Conservation (phyloP, 2,329 filamentous ascomycete genomes). For the Coniochaeta ligniaria region DNA sequence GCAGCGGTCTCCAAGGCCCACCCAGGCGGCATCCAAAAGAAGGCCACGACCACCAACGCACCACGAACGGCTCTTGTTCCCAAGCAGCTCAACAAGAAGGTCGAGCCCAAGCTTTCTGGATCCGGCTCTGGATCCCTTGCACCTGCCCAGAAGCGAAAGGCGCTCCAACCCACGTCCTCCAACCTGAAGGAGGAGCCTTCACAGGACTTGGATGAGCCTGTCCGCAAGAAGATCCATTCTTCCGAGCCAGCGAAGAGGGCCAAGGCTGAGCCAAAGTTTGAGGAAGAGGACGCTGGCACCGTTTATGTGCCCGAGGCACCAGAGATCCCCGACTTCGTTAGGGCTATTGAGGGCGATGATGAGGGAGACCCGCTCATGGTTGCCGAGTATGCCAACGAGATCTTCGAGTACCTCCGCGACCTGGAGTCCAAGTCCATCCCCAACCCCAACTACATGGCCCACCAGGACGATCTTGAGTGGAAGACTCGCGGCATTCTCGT, state of each 20-base stretch:
- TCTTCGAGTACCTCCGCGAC: constrained; percentile 90
- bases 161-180: constrained; percentile 39
- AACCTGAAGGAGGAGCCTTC: constrained; percentile 53
- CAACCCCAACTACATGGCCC: constrained; percentile 90
- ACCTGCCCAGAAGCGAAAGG: constrained; percentile 60
- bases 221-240: constrained; percentile 56
- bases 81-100: constrained; percentile 48
- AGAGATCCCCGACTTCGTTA: constrained; percentile 29
- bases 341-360: constrained; percentile 79
- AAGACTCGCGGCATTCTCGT: constrained; percentile 96
- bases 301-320: constrained; percentile 18
- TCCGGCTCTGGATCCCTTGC: constrained; percentile 62
- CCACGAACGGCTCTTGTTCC: constrained; percentile 48
- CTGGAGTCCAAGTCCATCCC: constrained; percentile 74
- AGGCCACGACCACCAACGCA: constrained; percentile 48
- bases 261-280: constrained; percentile 10
- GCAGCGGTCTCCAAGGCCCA: constrained; percentile 75
- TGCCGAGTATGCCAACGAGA: constrained; percentile 92
- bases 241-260: constrained; percentile 43
- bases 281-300: constrained; percentile 22
- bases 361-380: constrained; percentile 94
- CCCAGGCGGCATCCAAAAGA: constrained; percentile 79
- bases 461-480: constrained; percentile 94
- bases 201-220: constrained; percentile 60
- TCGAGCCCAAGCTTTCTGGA: constrained; percentile 51